These are phyloP conservation scores for Sclerotinia nivalis DNA, from an alignment of 2,329 filamentous ascomycete species.

Conservation along the genomic window DNA sequence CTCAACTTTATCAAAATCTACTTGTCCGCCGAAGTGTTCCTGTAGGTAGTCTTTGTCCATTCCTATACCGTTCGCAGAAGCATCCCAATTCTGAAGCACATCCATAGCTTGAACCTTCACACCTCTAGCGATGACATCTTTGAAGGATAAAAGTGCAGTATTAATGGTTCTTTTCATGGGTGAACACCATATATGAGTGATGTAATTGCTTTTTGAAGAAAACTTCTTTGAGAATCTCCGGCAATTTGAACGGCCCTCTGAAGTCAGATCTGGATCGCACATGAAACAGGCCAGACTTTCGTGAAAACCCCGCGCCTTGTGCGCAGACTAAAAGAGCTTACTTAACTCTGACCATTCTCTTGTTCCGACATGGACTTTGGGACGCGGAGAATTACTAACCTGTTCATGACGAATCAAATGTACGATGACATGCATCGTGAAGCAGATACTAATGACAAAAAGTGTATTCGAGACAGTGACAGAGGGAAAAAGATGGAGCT, in stretches of 20 bases:
- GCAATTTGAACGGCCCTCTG: background rate
- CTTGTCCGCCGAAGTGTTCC: background rate
- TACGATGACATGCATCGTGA: background rate
- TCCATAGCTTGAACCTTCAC: constrained; percentile 5
- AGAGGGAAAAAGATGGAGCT: background rate
- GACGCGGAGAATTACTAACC: background rate
- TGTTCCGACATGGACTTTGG: background rate
- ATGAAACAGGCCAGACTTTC: background rate
- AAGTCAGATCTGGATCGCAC: background rate
- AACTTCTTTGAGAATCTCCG: background rate
- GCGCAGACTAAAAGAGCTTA: background rate
- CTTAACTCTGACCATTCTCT: background rate
- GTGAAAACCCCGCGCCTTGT: background rate
- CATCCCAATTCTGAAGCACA: background rate
- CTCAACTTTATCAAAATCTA: background rate
- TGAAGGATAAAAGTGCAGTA: background rate
- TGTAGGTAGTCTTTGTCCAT: background rate
- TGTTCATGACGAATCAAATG: background rate
- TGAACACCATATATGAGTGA: background rate
- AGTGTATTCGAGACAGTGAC: background rate
- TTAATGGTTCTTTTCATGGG: constrained; percentile 1
- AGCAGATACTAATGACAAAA: background rate
- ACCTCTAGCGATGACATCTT: background rate
- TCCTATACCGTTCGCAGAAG: background rate
- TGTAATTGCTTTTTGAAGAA: background rate